Evolutionary conservation across 2,329 filamentous ascomycete species (phyloP), one percentile per base, ranked within the genome.

Genomic region (Endoconidiophora polonica): DNA sequence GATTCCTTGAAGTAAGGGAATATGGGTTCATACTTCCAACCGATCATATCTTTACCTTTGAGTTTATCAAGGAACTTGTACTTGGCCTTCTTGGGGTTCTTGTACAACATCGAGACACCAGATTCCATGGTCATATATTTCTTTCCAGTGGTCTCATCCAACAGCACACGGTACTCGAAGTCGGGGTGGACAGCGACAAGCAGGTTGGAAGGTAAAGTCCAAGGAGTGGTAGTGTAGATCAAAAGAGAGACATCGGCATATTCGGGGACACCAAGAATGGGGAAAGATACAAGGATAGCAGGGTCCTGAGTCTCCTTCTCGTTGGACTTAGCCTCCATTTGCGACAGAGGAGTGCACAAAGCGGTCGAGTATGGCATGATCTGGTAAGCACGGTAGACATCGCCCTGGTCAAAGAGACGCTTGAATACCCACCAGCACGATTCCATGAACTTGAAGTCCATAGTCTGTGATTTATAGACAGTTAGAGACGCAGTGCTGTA

Each of bases 381-480:
- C 61, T 75, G 73, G 61, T 82, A 83, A 38, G 80, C 80, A 52
- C 79, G 74, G 60, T 86, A 86, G 22, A 86, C 80, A 44, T 76
- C 66, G 48, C 74, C 78, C 62, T 85, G 84, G 56, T 83, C 78
- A 59, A 78, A 83, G 18, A 86, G 68, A 58, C 81, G 74, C 63
- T 82, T 83, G 67, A 85, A 85, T 18, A 84, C 77, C 81, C 81
- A 86, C 82, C 82, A 86, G 53, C 79, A 74, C 0, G 77, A 78
- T 67, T 86, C 82, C 82, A 86, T 86, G 63, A 83, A 86, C 18
- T 69, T 73, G 9, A 75, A 69, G 61, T 86, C 77, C 79, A 86
- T 84, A 7, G 81, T 83, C 75, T 77, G 57, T 23, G 6, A 47
- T 12, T 36, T 23, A 45, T 22, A 14, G 18, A 23, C 6, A 22